These are phyloP conservation scores for Trichoderma lentiforme DNA, from an alignment of 2,329 filamentous ascomycete genomes.

Conservation along the genomic window DNA sequence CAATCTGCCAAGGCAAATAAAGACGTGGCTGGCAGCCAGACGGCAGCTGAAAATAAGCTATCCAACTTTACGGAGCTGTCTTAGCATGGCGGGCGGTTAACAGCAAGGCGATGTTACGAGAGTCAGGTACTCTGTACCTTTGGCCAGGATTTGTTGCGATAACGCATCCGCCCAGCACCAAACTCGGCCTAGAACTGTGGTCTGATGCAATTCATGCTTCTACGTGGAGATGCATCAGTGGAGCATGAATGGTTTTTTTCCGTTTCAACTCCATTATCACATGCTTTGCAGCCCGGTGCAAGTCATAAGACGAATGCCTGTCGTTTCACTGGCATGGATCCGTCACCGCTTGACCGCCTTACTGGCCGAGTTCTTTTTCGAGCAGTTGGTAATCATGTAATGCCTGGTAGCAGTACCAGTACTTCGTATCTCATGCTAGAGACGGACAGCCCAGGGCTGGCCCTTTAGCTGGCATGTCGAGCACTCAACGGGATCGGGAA, in stretches of 20 bases:
- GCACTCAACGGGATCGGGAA: constrained; percentile 63
- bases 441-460: neutral
- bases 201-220: constrained; percentile 3
- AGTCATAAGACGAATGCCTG: neutral
- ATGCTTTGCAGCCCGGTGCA: neutral
- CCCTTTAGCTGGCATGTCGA: constrained; percentile 44
- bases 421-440: neutral
- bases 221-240: constrained; percentile 12
- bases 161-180: neutral
- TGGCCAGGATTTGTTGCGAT: neutral
- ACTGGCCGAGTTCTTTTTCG: neutral
- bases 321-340: neutral
- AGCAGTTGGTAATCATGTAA: neutral
- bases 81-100: neutral
- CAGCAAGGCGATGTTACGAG: neutral
- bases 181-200: neutral
- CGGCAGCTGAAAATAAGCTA: neutral
- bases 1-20: neutral
- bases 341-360: neutral
- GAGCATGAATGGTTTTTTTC: neutral
- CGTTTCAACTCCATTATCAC: constrained; percentile 9
- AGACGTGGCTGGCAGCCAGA: neutral
- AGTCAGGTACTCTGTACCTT: neutral
- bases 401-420: neutral
- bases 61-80: neutral